phyloP scores from a whole-genome alignment of 139 green algal species.

The Penium margaritaceum region DNA sequence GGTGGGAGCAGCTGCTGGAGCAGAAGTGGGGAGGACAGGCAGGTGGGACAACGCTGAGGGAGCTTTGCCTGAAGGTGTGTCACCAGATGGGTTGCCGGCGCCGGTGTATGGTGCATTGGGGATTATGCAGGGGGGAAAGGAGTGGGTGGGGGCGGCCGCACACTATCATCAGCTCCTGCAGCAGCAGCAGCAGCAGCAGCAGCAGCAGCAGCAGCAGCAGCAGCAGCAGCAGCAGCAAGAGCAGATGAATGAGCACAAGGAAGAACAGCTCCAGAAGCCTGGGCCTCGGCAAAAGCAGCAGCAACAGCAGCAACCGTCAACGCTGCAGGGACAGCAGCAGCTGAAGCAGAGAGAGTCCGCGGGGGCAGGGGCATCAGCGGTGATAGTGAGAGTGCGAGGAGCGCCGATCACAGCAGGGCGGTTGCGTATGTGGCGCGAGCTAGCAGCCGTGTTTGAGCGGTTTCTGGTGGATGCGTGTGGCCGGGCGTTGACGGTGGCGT shows the following conservation, averaged over 20 bases:
- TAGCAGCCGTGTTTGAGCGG: conserved; percentile 36
- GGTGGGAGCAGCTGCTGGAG: too few species aligned
- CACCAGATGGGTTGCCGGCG: too few species aligned
- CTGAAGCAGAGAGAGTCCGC: not conserved
- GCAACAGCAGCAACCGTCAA: not conserved
- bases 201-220: not conserved
- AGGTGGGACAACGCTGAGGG: too few species aligned
- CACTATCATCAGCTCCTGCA: too few species aligned
- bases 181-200: not conserved
- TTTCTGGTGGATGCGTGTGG: conserved; percentile 38
- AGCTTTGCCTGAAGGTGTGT: too few species aligned
- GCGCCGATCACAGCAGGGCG: not conserved
- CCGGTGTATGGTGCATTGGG: too few species aligned
- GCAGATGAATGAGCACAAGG: not conserved
- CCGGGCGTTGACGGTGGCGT: not conserved
- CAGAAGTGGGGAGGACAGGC: too few species aligned
- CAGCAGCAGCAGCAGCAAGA: not conserved
- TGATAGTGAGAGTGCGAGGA: too few species aligned
- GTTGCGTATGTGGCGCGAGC: conserved; percentile 31
- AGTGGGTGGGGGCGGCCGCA: too few species aligned
- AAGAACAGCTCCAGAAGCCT: too few species aligned
- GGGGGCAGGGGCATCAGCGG: not conserved
- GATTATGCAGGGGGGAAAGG: too few species aligned
- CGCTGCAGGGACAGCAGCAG: not conserved
- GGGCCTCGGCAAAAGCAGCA: too few species aligned